phyloP scores from a whole-genome alignment of 805 yeast species.

The Teunomyces kruisii region DNA sequence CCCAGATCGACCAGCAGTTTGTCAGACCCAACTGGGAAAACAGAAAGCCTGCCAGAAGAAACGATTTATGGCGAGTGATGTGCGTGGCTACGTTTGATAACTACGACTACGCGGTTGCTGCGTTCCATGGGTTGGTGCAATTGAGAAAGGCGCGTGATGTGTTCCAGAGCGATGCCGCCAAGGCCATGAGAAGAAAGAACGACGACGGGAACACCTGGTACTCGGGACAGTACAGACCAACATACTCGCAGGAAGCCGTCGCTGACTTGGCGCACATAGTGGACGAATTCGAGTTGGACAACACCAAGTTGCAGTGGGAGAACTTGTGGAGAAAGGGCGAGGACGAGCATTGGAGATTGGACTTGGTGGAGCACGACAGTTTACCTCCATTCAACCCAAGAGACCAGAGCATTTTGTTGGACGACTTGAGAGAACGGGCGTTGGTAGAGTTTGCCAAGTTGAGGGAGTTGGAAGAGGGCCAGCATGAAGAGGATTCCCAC shows the following conservation, averaged over 20 bases:
- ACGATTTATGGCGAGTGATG: constrained; percentile 89
- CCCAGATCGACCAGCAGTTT: constrained; percentile 69
- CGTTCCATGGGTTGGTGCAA: constrained; percentile 72
- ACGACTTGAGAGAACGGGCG: constrained; percentile 50
- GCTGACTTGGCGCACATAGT: constrained; percentile 74
- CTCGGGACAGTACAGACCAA: constrained; percentile 85
- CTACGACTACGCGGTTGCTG: constrained; percentile 65
- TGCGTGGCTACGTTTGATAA: constrained; percentile 70
- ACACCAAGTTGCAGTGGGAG: constrained; percentile 74
- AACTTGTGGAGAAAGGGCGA: constrained; percentile 86
- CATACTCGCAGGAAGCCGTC: constrained; percentile 86
- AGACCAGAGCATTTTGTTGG: constrained; percentile 66
- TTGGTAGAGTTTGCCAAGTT: constrained; percentile 31
- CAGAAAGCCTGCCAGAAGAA: constrained; percentile 72
- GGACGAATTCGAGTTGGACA: constrained; percentile 55
- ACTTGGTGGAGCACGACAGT: constrained; percentile 58
- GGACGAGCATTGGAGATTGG: constrained; percentile 64
- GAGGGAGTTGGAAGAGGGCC: constrained; percentile 16
- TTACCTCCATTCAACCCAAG: constrained; percentile 60
- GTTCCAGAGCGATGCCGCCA: constrained; percentile 57
- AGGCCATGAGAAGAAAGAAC: constrained; percentile 67
- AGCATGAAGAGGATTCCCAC: neutral
- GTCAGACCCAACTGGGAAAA: constrained; percentile 88
- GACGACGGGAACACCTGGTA: constrained; percentile 82
- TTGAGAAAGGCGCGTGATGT: constrained; percentile 74